Conservation (phyloP, 306 rosid genomes). For the Senna tora region DNA sequence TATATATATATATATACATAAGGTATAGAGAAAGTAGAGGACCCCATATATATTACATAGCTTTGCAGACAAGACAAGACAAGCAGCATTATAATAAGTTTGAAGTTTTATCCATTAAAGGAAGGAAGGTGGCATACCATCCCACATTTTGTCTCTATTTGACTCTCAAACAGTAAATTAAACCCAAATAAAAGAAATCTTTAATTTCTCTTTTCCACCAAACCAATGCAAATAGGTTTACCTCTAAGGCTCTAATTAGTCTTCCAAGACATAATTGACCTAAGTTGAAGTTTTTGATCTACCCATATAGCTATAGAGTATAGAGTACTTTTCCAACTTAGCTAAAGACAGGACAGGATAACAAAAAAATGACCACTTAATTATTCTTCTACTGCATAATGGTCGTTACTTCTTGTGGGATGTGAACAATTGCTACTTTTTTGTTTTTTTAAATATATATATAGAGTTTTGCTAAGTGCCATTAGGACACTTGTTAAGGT, state of each 20-base stretch:
- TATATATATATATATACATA: too few species aligned
- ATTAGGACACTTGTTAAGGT: too few species aligned
- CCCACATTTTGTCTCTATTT: constrained; percentile 13
- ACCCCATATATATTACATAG: neutral
- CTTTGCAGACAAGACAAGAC: constrained; percentile 34
- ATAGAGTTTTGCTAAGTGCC: too few species aligned
- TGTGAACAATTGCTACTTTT: neutral
- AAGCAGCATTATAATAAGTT: neutral
- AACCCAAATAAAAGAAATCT: neutral
- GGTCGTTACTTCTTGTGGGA: neutral
- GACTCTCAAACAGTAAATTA: neutral
- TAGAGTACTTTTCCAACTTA: constrained; percentile 1
- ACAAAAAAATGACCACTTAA: neutral
- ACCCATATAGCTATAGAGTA: neutral
- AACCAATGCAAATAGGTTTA: neutral
- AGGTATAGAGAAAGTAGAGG: neutral
- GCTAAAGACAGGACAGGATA: neutral
- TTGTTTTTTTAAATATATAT: too few species aligned
- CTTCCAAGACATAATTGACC: neutral
- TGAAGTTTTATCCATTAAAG: constrained; percentile 1
- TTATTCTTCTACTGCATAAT: neutral
- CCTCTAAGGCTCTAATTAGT: neutral
- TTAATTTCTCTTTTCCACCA: neutral
- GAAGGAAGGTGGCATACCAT: neutral
- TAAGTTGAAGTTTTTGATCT: neutral